Evolutionary conservation across 495 filamentous ascomycete genomes (phyloP).

Genomic region (Sordaria brevicollis): DNA sequence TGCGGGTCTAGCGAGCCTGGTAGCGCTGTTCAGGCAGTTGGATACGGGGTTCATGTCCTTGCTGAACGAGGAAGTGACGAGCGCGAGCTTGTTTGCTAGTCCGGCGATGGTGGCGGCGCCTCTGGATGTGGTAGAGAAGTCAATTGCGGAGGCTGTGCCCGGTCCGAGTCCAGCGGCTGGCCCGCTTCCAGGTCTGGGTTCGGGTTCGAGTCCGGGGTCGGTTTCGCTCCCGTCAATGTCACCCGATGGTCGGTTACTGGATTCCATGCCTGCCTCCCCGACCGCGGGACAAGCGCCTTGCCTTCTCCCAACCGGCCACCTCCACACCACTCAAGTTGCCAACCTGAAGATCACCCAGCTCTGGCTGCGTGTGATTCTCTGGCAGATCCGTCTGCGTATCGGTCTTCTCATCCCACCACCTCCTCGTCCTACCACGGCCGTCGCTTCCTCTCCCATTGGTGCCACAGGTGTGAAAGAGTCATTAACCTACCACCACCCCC

Average conservation of each 20-base stretch:
- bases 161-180: background rate
- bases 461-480: constrained; percentile 8
- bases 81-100: background rate
- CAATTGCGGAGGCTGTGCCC: constrained; percentile 39
- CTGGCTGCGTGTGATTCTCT: constrained; percentile 65
- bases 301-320: constrained; percentile 13
- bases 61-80: constrained; percentile 49
- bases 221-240: background rate
- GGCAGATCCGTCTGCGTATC: constrained; percentile 46
- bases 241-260: constrained; percentile 25
- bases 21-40: constrained; percentile 55
- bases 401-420: constrained; percentile 16
- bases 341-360: constrained; percentile 63
- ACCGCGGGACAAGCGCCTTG: background rate
- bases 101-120: constrained; percentile 34
- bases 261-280: constrained; percentile 24
- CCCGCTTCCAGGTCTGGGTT: background rate
- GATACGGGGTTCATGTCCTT: constrained; percentile 53
- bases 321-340: constrained; percentile 58
- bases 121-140: constrained; percentile 36
- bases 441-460: background rate
- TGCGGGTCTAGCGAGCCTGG: constrained; percentile 50
- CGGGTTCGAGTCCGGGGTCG: background rate
- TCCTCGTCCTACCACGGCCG: background rate
- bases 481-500: constrained; percentile 38